Conservation (phyloP, 106 monocot genomes). For the Dioscorea zingiberensis region DNA sequence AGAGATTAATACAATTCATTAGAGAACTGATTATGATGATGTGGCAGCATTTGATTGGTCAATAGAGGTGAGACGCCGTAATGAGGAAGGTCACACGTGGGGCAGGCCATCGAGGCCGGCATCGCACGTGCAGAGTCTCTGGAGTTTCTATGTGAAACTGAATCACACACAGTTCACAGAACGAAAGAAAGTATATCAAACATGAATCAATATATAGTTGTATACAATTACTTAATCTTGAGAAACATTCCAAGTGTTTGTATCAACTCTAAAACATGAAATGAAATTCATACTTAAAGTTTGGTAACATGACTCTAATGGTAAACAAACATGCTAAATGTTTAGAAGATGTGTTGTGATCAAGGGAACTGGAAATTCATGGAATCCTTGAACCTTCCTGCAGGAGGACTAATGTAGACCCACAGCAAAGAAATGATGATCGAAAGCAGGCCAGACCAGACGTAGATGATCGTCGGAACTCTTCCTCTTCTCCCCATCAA, state of each 20-base stretch:
- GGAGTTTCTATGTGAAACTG: neutral
- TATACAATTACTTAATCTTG: neutral
- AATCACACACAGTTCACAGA: too few relatives aligned
- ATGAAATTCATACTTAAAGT: neutral
- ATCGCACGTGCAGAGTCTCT: neutral
- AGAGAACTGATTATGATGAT: neutral
- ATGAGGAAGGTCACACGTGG: too few relatives aligned
- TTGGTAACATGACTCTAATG: neutral
- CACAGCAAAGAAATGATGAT: conserved; percentile 74
- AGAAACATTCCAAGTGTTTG: neutral
- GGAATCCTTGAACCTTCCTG: conserved; percentile 37
- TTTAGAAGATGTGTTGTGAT: neutral
- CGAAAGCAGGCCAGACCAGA: conserved; percentile 86
- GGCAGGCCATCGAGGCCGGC: neutral
- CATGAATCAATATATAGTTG: too few relatives aligned
- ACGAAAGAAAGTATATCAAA: too few relatives aligned
- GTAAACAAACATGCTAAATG: neutral
- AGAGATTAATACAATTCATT: neutral
- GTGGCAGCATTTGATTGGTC: too few relatives aligned
- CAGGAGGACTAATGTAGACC: conserved; percentile 84
- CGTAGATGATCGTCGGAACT: conserved; percentile 84
- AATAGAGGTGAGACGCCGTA: neutral
- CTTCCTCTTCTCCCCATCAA: conserved; percentile 87
- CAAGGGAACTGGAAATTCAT: conserved; percentile 50
- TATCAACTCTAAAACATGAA: neutral